phyloP scores from a whole-genome alignment of 305 asterid species.

The Rubia tinctorum region DNA sequence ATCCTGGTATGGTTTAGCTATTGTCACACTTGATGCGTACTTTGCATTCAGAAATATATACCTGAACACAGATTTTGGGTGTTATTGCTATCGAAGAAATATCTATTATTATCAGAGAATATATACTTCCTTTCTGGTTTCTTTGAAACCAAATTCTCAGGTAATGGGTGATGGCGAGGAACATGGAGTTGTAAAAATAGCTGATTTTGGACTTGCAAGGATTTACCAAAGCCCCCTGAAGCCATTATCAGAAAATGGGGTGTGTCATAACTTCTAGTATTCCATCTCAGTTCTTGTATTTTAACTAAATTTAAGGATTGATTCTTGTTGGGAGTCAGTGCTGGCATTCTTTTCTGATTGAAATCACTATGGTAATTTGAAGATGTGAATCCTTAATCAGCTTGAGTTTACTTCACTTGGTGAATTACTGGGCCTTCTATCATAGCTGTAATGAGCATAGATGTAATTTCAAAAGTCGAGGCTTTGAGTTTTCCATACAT shows the following conservation, averaged over 20 bases:
- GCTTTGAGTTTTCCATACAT: background rate
- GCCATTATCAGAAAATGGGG: constrained; percentile 94
- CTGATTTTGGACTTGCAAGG: constrained; percentile 99
- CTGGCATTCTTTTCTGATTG: background rate
- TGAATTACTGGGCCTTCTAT: background rate
- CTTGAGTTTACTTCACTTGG: background rate
- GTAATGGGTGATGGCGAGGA: constrained; percentile 99
- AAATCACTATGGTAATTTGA: background rate
- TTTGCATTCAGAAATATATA: constrained; percentile 1
- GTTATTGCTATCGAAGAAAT: background rate
- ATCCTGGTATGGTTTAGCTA: constrained; percentile 58
- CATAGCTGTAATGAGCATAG: background rate
- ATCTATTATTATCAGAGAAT: constrained; percentile 4
- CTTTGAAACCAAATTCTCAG: constrained; percentile 31
- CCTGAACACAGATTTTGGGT: background rate
- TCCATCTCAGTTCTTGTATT: background rate
- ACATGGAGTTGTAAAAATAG: constrained; percentile 91
- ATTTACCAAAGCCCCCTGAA: constrained; percentile 91
- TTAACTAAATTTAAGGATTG: constrained; percentile 6
- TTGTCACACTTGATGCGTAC: constrained; percentile 5
- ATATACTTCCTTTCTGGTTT: constrained; percentile 16
- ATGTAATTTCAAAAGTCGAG: background rate
- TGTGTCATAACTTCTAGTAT: constrained; percentile 28
- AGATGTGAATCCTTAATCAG: background rate
- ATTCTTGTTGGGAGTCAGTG: background rate